Conservation (phyloP, 306 rosid species). For the Casuarina glauca region DNA sequence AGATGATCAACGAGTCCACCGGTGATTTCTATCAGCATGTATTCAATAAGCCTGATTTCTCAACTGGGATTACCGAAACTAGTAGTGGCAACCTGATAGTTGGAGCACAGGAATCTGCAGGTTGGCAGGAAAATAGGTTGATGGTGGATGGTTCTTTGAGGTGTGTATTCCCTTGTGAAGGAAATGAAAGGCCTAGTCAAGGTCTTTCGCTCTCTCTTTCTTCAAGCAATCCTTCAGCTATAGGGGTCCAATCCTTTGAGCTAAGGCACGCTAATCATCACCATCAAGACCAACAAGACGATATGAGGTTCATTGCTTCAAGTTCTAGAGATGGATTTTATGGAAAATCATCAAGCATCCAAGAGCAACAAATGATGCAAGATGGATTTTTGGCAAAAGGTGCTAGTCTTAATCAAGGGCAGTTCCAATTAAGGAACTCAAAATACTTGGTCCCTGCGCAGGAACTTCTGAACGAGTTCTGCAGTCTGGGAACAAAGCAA, state of each 20-base stretch:
- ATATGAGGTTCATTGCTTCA: constrained; percentile 24
- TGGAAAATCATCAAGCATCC: constrained; percentile 30
- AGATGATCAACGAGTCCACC: constrained; percentile 33
- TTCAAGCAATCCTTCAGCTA: constrained; percentile 63
- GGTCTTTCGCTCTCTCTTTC: constrained; percentile 89
- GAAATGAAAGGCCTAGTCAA: constrained; percentile 86
- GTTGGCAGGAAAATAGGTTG: constrained; percentile 57
- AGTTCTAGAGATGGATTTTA: constrained; percentile 39
- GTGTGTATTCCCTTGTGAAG: constrained; percentile 75
- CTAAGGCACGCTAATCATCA: constrained; percentile 48
- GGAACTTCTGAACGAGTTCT: constrained; percentile 79
- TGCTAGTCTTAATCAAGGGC: constrained; percentile 33
- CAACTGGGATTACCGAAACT: constrained; percentile 48
- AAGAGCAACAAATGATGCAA: constrained; percentile 36
- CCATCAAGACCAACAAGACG: constrained; percentile 22
- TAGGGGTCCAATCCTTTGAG: constrained; percentile 75
- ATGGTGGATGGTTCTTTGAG: constrained; percentile 62
- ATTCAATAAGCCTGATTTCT: constrained; percentile 40
- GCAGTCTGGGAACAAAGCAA: constrained; percentile 65
- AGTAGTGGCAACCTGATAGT: constrained; percentile 46
- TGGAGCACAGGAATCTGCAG: constrained; percentile 32
- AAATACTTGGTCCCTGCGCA: constrained; percentile 69
- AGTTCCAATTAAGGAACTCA: constrained; percentile 56
- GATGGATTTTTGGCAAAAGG: constrained; percentile 34
- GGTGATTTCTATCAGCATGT: constrained; percentile 39